Base-by-base conservation (phyloP, 345 rosid genomes). In the Hypericum androsaemum region DNA sequence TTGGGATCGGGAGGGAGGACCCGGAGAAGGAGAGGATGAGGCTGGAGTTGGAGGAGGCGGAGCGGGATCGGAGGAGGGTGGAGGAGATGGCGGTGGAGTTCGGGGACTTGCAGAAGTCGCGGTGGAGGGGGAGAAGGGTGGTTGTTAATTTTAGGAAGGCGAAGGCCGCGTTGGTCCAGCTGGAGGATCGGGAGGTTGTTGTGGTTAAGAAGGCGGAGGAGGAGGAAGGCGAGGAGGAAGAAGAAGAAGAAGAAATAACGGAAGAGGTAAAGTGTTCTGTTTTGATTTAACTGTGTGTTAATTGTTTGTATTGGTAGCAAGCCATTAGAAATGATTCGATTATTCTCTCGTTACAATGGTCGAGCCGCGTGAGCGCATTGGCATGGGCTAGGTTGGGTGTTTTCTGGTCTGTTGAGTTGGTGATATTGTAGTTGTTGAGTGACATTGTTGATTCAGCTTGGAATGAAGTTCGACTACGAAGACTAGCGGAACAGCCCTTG, bases 1-100 rank as follows among this genome's bases (percentile, higher is more conserved):
- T 88, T 3, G 97, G 94, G 62, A 81, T 92, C 45, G 97, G 97
- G 46, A 70, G 79, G 53, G 88, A 81, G 57, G 90, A 92, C 63
- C 94, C 90, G 0, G 69, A 77, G 52, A 85, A 88, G 77, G 94
- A 83, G 67, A 92, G 85, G 79, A 81, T 54, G 68, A 88, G 77
- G 56, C 77, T 69, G 47, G 90, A 80, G 58, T 94, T 76, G 77
- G 39, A 77, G 52, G 88, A 77, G 74, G 70, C 58, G 0, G 80
- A 79, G 73, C 70, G 35, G 39, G 75, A 71, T 36, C 75, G 28
- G 75, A 65, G 72, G 64, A 81, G 71, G 9, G 90, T 73, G 41
- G 83, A 77, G 64, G 80, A 65, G 50, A 51, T 92, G 80, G 64
- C 85, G 83, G 82, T 41, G 58, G 90, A 85, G 51, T 92, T 92